These are phyloP conservation scores for Macadamia tetraphylla DNA, from an alignment of 164 flowering plant genomes.

Conservation along the genomic window DNA sequence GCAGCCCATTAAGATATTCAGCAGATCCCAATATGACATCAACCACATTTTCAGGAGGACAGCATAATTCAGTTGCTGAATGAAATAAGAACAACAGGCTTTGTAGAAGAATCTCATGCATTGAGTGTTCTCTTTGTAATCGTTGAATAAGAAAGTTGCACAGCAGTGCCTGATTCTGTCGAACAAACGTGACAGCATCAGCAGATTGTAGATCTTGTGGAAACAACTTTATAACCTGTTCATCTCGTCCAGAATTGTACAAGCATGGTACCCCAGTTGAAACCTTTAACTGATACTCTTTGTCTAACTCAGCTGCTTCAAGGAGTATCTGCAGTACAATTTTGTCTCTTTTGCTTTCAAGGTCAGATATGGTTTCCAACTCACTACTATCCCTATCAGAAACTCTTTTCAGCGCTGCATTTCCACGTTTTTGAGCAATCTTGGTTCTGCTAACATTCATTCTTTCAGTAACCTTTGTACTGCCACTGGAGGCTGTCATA, in stretches of 20 bases:
- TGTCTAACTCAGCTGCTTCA: constrained; percentile 82
- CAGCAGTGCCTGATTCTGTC: constrained; percentile 74
- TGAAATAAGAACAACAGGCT: constrained; percentile 60
- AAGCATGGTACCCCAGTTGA: constrained; percentile 24
- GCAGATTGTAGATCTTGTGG: constrained; percentile 38
- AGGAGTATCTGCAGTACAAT: constrained; percentile 71
- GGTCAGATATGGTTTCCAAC: constrained; percentile 45
- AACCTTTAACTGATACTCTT: constrained; percentile 27
- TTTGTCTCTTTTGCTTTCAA: constrained; percentile 73
- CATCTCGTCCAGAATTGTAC: constrained; percentile 33
- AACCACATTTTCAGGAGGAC: constrained; percentile 65
- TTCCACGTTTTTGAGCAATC: constrained; percentile 20
- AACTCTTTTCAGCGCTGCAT: constrained; percentile 27
- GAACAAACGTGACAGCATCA: constrained; percentile 83
- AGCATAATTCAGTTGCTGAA: constrained; percentile 63
- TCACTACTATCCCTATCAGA: constrained; percentile 27
- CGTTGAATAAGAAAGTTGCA: constrained; percentile 58
- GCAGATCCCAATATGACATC: constrained; percentile 63
- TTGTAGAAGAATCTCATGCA: constrained; percentile 82
- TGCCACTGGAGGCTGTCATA: constrained; percentile 39
- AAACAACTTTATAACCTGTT: constrained; percentile 38
- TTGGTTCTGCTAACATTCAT: constrained; percentile 14
- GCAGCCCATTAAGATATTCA: constrained; percentile 52
- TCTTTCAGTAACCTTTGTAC: constrained; percentile 22
- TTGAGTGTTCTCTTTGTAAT: constrained; percentile 53